Evolutionary conservation across 2,329 filamentous ascomycete species (phyloP), one percentile per base, ranked within the genome.

Genomic region (Aspergillus sp.): DNA sequence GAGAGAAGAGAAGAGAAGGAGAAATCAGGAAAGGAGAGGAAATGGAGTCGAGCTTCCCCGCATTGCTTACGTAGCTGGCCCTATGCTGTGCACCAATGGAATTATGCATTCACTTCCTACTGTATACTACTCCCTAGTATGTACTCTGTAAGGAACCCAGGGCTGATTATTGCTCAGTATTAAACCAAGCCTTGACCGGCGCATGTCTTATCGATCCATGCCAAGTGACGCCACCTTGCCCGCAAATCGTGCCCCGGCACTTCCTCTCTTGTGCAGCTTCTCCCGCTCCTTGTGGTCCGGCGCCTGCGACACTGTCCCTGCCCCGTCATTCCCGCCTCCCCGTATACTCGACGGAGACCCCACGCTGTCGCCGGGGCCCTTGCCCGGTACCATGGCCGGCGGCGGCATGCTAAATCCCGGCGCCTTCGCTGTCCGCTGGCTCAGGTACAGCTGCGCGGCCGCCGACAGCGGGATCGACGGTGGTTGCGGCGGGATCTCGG

Each of bases 401-500:
- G 37, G 72, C 8, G 47, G 43, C 15, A 37, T 15, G 26, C 33
- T 44, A 30, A 52, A 55, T 2, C 40, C 45, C 14, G 53, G 39
- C 13, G 47, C 41, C 31, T 57, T 48, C 5, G 62, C 54, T 4
- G 64, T 65, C 33, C 78, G 94, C 61, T 86, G 78, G 44, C 93
- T 86, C 29, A 96, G 68, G 49, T 95, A 98, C 20, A 82, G 60
- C 51, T 83, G 80, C 2, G 91, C 89, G 29, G 80, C 80, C 7
- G 75, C 69, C 39, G 85, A 86, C 8, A 98, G 71, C 1, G 86
- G 86, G 44, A 96, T 88, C 0, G 85, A 81, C 1, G 88, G 84
- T 39, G 82, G 69, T 2, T 76, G 67, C 1, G 67, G 54, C 0
- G 91, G 89, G 20, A 96, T 81, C 41, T 94, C 82, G 3, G 88